Base-by-base conservation (phyloP, 2,329 filamentous ascomycete species). In the Leptographium galeiforme region DNA sequence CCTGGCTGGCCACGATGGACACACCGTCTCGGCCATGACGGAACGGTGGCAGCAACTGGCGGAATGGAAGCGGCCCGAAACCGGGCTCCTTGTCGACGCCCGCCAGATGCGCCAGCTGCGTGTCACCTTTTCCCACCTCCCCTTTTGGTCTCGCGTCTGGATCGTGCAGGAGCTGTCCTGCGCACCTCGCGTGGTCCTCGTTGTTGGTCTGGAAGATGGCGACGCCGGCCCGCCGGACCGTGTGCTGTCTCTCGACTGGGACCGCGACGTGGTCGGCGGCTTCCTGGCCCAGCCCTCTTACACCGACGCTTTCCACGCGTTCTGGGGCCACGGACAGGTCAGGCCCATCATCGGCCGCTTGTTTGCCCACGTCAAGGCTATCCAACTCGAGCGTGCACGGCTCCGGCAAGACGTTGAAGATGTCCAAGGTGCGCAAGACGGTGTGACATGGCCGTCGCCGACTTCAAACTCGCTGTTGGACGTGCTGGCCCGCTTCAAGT, bases 161-260 rank as follows among this genome's bases (percentile, higher is more conserved):
- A 52, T 57, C 18, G 49, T 56, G 12, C 56, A 57, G 50, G 56
- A 57, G 52, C 52, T 56, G 50, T 52, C 54, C 33, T 48, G 50
- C n/a, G 53, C 56, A 14, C 52, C 52, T 19, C 40, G 39, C 2
- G 55, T 54, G 7, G 7, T 50, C 8, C 32, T 56, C 19, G 50
- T 48, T 12, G 50, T 51, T 10, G 49, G 52, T 32, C 18, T 25
- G 14, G 33, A 4, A 6, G 40, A 30, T 10, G 39, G 6, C 16
- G 34, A n/a, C 7, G 4, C 34, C 8, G 47, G 40, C n/a, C 12
- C 48, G 6, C 13, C n/a, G 6, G 48, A 50, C 48, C 48, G 33
- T 10, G 36, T 50, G 36, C 8, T 50, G 32, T 36, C 44, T n/a
- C 43, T 56, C 44, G 48, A 53, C 54, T 53, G 51, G 43, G 52